Evolutionary conservation across 2,329 filamentous ascomycete species (phyloP).

Genomic region (Aspergillus ibericus): DNA sequence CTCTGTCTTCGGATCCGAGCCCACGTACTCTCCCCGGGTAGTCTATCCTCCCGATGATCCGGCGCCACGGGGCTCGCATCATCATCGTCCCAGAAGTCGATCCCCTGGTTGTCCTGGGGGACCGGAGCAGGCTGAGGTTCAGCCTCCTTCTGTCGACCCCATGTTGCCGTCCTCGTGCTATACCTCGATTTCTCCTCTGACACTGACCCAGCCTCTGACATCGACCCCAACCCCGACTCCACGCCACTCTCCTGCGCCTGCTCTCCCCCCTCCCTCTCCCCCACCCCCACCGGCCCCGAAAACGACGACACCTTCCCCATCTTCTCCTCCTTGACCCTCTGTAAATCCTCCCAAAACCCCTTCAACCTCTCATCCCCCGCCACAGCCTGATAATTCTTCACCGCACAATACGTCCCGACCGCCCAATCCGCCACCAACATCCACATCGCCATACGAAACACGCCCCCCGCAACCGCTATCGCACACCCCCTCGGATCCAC

Average conservation of each 20-base stretch:
- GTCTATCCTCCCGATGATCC: slow-evolving; percentile 28
- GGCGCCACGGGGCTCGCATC: slow-evolving; percentile 39
- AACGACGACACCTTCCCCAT: neutral
- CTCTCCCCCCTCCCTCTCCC: neutral
- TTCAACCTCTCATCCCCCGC: neutral
- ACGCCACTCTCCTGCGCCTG: neutral
- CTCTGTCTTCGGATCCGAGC: slow-evolving; percentile 32
- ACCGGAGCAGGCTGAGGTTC: slow-evolving; percentile 35
- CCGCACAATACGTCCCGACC: neutral
- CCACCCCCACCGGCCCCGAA: neutral
- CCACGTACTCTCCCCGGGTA: slow-evolving; percentile 36
- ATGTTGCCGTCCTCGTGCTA: neutral
- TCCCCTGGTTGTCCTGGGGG: slow-evolving; percentile 21
- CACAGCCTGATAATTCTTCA: neutral
- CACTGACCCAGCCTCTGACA: no score
- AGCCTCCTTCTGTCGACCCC: neutral
- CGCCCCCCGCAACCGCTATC: no score
- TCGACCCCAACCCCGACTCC: neutral
- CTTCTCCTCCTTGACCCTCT: neutral
- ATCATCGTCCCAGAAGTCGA: slow-evolving; percentile 30
- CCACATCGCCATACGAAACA: neutral
- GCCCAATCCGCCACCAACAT: neutral
- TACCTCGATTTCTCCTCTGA: neutral
- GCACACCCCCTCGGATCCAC: no score
- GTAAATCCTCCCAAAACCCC: neutral